Conservation (phyloP, 1,284 basidiomycete species). For the Prillingera fragicola region DNA sequence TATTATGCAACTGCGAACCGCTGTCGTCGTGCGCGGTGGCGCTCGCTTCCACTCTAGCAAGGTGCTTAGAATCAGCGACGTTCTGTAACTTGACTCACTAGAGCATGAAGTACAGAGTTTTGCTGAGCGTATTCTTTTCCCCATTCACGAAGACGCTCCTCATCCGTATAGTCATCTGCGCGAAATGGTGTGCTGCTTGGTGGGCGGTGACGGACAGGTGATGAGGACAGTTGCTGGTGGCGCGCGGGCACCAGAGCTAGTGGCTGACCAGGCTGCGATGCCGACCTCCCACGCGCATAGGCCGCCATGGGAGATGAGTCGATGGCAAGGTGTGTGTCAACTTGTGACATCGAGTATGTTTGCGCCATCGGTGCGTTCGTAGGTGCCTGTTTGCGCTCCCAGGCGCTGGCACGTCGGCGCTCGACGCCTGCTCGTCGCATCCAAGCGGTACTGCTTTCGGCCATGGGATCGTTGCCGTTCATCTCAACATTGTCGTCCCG, state of each 20-base stretch:
- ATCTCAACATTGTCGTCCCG: neutral
- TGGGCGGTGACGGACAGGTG: slow-evolving; percentile 16
- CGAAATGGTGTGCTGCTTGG: slow-evolving; percentile 17
- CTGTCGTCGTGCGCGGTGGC: slow-evolving; percentile 2
- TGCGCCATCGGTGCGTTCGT: neutral
- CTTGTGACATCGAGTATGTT: neutral
- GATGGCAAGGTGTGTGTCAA: neutral
- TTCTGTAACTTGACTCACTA: slow-evolving; percentile 7
- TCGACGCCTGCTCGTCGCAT: slow-evolving; percentile 7
- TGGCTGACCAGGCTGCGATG: neutral
- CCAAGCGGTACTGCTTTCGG: neutral
- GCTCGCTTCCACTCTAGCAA: too few species aligned
- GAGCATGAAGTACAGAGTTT: slow-evolving; percentile 16
- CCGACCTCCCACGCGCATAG: neutral
- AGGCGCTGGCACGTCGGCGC: slow-evolving; percentile 13
- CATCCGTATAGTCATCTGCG: slow-evolving; percentile 12
- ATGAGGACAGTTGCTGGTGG: slow-evolving; percentile 10
- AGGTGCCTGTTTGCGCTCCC: slow-evolving; percentile 1
- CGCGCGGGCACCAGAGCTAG: neutral
- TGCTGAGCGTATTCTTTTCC: slow-evolving; percentile 17
- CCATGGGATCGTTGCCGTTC: slow-evolving; percentile 1
- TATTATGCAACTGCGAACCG: neutral
- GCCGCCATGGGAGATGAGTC: neutral
- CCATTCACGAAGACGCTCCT: slow-evolving; percentile 20
- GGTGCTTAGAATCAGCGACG: neutral